A percentile compares a stretch with the other conserved stretches of the same genome.
Conservation (phyloP, 208 protist genomes). For the Giardia duodenalis region DNA sequence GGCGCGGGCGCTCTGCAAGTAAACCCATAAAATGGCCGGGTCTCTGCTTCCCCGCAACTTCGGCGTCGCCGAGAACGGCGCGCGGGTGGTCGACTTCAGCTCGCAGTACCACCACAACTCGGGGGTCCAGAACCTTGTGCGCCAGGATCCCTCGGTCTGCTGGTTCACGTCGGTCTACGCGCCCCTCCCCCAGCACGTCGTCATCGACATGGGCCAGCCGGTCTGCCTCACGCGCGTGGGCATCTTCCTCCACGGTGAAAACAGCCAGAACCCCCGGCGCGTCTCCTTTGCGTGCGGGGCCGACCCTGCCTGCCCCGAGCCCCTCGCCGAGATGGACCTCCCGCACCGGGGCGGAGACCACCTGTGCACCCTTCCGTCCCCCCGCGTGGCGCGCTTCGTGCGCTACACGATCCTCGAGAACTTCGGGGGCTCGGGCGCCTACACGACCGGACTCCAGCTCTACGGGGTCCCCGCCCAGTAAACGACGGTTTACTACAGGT, state of each 20-base stretch:
- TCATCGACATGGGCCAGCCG: slow-evolving; percentile 20
- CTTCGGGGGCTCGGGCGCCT: neutral
- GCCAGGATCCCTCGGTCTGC: slow-evolving; percentile 33
- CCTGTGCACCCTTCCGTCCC: neutral
- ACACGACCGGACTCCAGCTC: neutral
- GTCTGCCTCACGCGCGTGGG: slow-evolving; percentile 24
- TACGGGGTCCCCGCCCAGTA: neutral
- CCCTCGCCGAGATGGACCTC: neutral
- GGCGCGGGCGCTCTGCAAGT: too few species aligned
- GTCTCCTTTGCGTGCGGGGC: neutral
- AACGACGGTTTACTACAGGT: neutral
- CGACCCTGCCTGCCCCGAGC: neutral
- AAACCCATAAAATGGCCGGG: too few species aligned
- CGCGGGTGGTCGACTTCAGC: slow-evolving; percentile 14
- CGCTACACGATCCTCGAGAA: neutral
- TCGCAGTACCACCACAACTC: slow-evolving; percentile 43
- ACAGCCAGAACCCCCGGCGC: slow-evolving; percentile 42
- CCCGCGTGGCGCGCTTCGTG: neutral
- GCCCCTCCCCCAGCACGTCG: slow-evolving; percentile 38
- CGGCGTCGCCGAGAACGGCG: neutral
- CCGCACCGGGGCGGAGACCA: neutral
- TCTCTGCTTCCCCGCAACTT: too few species aligned
- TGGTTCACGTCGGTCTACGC: slow-evolving; percentile 39
- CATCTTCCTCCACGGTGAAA: slow-evolving; percentile 46
- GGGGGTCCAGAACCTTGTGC: slow-evolving; percentile 32